Base-by-base conservation (phyloP, 257 asterid genomes). In the Vinca minor region DNA sequence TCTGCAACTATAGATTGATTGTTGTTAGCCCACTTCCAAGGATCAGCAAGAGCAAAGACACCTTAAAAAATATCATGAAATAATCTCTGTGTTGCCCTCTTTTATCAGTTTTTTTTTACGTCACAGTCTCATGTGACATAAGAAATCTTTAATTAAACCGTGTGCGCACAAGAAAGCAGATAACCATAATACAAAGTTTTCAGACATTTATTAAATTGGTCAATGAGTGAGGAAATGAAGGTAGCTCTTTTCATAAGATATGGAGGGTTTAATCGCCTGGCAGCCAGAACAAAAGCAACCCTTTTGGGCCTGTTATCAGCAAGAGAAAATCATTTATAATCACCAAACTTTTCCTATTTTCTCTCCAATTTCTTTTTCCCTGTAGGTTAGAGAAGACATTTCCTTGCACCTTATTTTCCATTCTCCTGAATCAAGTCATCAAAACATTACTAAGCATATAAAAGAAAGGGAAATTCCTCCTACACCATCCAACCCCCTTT, bases 1-100 rank as follows among this genome's bases (percentile, higher is more conserved):
- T 89, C 96, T 89, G 94, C 88, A 90, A 89, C 99, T 93, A 69
- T 72, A 84, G 34, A 68, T 57, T 39, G n/a, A 68, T n/a, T 31
- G 60, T 35, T 38, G 66, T 68, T 75, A 73, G 83, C 70, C 63
- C 71, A 50, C 39, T 55, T 59, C 63, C 65, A 73, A 68, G 56
- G 39, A 69, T 47, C 62, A 71, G 68, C 17, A 0, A 46, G 45
- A 25, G 41, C 17, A 57, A 55, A 47, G 36, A 35, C 39, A 58
- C 59, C 26, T 4, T 4, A 29, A 38, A 31, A 6, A 1, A 29
- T 31, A 8, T 17, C 0, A 13, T 50, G 57, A 50, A 23, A 50
- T 4, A 10, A 3, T 50, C 14, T 21, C 8, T 21, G 56, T 49
- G 56, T 32, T n/a, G 34, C 49, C 45, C 57, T 56, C 39, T 34